Conservation (phyloP, 805 yeast species). For the Dipodascopsis uninucleata region DNA sequence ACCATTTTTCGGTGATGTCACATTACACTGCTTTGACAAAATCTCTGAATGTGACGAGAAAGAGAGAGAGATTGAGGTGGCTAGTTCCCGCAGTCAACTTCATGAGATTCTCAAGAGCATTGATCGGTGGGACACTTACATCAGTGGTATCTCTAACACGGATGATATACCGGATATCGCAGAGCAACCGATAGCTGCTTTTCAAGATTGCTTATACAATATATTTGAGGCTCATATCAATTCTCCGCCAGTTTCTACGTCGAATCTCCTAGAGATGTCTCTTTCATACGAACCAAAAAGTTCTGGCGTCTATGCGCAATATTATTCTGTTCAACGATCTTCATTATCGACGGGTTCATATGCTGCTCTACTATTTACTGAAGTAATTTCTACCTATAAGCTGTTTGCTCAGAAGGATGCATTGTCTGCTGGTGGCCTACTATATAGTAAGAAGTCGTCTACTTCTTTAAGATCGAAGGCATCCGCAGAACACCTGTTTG, state of each 20-base stretch:
- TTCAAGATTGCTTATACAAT: slow-evolving; percentile 44
- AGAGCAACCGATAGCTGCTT: slow-evolving; percentile 33
- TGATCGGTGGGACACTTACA: slow-evolving; percentile 62
- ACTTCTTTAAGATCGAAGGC: slow-evolving; percentile 42
- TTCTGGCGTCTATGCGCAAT: slow-evolving; percentile 44
- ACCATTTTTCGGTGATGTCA: slow-evolving; percentile 87
- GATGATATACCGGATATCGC: slow-evolving; percentile 4
- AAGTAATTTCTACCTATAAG: slow-evolving; percentile 50
- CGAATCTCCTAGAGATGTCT: slow-evolving; percentile 61
- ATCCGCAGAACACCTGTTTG: slow-evolving; percentile 10
- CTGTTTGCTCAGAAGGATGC: slow-evolving; percentile 44
- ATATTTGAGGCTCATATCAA: slow-evolving; percentile 34
- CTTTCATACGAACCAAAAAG: slow-evolving; percentile 59
- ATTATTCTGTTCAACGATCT: slow-evolving; percentile 47
- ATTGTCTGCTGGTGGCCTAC: slow-evolving; percentile 19
- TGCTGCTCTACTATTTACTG: slow-evolving; percentile 62
- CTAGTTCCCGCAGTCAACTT: slow-evolving; percentile 61
- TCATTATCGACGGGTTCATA: slow-evolving; percentile 62
- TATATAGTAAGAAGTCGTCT: slow-evolving; percentile 39
- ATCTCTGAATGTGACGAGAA: slow-evolving; percentile 17
- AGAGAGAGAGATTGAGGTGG: slow-evolving; percentile 39
- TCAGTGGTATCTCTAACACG: slow-evolving; percentile 4
- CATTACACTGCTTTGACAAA: slow-evolving; percentile 45
- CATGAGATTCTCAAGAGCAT: slow-evolving; percentile 68
- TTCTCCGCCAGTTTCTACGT: slow-evolving; percentile 44